Evolutionary conservation across 805 yeast species (phyloP), one percentile per base, ranked within the genome.

Genomic region (Metschnikowia lochheadii): DNA sequence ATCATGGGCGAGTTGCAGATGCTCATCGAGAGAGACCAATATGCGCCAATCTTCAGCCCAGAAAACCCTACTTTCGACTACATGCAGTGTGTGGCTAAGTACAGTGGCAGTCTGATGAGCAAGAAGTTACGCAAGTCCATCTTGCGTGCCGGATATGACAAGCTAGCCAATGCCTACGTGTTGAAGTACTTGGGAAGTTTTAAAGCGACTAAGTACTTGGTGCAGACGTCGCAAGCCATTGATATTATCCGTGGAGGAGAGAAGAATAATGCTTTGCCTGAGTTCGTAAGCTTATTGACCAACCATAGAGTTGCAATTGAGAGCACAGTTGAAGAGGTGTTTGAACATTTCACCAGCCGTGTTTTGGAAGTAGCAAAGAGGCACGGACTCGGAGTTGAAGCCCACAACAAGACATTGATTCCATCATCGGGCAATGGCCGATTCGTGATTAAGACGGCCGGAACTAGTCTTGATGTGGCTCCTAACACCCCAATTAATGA

Each of bases 211-310:
- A 66, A 72, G 50, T 80, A 76, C 54, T 63, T 78, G 46, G 66
- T 84, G 21, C 70, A 76, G 48, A 85, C 92, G 0, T 77, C 88
- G 4, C 88, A 82, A 65, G 86, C 92, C 0, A 74, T 79, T 42
- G 89, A 85, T 59, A 75, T 84, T 21, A 73, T 88, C 52, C 61
- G 67, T 11, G 94, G 94, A 29, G 96, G 95, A 40, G 77, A 82
- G 51, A 87, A 87, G 66, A 75, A 84, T 23, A 87, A 87, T 61
- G 90, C 94, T 1, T 68, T 87, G 43, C 95, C 96, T 2, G 92
- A 87, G 62, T 65, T 72, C 23, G 80, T 80, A 3, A 64, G 67
- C 31, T 70, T 82, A 39, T 61, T 75, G 34, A 72, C 84, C 40
- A 86, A 88, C 66, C 85, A 85, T 60, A 75, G 95, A 61, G 73